A percentile compares a stretch with the other conserved stretches of the same genome.
These are phyloP conservation scores for Trichoderma guizhouense DNA, from an alignment of 2,329 filamentous ascomycete genomes.

Conservation along the genomic window DNA sequence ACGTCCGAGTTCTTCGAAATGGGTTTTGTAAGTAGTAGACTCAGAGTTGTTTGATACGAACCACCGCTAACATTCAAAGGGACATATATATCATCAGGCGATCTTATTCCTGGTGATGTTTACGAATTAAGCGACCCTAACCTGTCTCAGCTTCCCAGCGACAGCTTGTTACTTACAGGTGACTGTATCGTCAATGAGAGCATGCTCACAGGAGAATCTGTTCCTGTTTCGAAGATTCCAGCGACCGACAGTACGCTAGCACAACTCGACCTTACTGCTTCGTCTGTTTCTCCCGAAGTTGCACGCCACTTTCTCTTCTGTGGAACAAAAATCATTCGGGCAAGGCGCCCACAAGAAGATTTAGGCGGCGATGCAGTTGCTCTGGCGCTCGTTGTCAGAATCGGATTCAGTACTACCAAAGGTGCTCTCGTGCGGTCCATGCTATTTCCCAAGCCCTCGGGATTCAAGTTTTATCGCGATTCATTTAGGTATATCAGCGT, in stretches of 20 bases:
- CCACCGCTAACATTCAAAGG: conserved; percentile 34
- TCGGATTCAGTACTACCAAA: conserved; percentile 97
- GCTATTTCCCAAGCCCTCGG: conserved; percentile 96
- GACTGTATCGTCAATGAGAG: conserved; percentile 99
- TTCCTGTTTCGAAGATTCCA: conserved; percentile 90
- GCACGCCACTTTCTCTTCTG: conserved; percentile 90
- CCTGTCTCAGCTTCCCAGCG: conserved; percentile 82
- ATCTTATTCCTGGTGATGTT: conserved; percentile 91
- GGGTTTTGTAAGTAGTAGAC: conserved; percentile 70
- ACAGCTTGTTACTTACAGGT: conserved; percentile 84
- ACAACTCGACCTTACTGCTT: conserved; percentile 71
- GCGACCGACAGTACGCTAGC: conserved; percentile 76
- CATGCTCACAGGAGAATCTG: conserved; percentile 97
- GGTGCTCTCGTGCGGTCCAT: conserved; percentile 93
- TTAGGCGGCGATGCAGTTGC: conserved; percentile 85
- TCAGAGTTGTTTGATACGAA: background rate
- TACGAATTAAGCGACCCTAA: conserved; percentile 96
- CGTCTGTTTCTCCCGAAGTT: conserved; percentile 77
- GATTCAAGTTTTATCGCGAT: conserved; percentile 97
- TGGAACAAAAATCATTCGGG: conserved; percentile 92
- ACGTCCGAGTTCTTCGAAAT: conserved; percentile 86
- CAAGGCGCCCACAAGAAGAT: conserved; percentile 81
- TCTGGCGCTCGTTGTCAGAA: conserved; percentile 86
- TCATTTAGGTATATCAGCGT: conserved; percentile 97
- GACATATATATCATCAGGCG: conserved; percentile 80